A percentile compares a stretch with the other conserved stretches of the same genome.
Evolutionary conservation across 2,329 filamentous ascomycete species (phyloP).

Genomic region (Aspergillus japonicus): DNA sequence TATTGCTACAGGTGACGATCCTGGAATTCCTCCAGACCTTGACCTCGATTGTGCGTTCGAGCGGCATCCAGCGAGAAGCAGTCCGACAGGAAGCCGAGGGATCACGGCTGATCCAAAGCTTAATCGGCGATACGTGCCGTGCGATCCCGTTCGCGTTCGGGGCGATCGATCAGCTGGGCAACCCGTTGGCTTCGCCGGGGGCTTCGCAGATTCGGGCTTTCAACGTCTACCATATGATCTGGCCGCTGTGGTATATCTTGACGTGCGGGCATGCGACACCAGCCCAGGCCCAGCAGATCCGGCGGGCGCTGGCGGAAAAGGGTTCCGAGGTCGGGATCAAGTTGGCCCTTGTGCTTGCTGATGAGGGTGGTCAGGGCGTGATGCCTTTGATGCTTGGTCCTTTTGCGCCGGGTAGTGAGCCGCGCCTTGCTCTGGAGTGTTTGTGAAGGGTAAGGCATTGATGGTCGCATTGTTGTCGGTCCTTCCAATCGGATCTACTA

Average conservation of each 20-base stretch:
- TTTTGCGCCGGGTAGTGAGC: not conserved
- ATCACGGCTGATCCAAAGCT: conserved; percentile 28
- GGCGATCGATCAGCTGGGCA: conserved; percentile 34
- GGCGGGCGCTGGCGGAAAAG: conserved; percentile 26
- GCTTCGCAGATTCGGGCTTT: conserved; percentile 30
- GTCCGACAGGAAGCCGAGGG: conserved; percentile 8
- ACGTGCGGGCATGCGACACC: conserved; percentile 34
- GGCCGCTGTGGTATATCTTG: conserved; percentile 40
- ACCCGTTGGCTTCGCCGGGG: conserved; percentile 18
- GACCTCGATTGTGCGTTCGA: conserved; percentile 12
- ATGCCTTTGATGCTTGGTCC: not conserved
- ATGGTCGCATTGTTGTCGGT: not conserved
- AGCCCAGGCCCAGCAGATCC: conserved; percentile 30
- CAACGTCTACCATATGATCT: conserved; percentile 34
- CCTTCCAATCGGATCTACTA: not conserved
- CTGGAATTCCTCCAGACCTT: conserved; percentile 26
- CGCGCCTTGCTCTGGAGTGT: not conserved
- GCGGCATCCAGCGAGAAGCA: conserved; percentile 7
- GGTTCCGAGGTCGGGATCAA: conserved; percentile 37
- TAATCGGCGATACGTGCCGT: conserved; percentile 36
- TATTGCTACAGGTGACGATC: conserved; percentile 34
- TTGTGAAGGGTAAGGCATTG: not conserved
- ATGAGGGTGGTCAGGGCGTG: not conserved
- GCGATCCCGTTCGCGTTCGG: conserved; percentile 36
- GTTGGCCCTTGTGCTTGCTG: conserved; percentile 32